Conservation (phyloP, 352 stramenopile genomes). For the Lagenidium giganteum region DNA sequence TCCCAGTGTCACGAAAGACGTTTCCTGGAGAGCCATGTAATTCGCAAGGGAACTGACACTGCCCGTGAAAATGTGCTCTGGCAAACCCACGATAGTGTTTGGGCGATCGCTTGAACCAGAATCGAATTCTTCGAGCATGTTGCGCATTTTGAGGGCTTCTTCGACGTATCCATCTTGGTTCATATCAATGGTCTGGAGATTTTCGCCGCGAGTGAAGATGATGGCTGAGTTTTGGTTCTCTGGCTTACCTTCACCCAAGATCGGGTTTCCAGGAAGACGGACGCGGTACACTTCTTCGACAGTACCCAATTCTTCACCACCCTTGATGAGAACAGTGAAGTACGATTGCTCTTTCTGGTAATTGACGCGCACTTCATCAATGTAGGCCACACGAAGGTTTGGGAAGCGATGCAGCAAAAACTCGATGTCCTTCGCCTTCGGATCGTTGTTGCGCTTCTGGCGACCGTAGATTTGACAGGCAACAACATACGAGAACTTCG, state of each 20-base stretch:
- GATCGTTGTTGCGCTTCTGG: constrained; percentile 96
- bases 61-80: constrained; percentile 98
- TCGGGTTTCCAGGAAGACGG: constrained; percentile 93
- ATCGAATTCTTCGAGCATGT: constrained; percentile 96
- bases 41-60: constrained; percentile 97
- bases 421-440: constrained; percentile 97
- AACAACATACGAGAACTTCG: constrained; percentile 98
- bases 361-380: constrained; percentile 95
- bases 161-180: constrained; percentile 98
- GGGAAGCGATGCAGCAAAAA: constrained; percentile 94
- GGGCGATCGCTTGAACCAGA: constrained; percentile 48
- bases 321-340: constrained; percentile 96
- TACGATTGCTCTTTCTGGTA: constrained; percentile 90
- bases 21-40: constrained; percentile 98
- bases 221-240: constrained; percentile 98
- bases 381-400: constrained; percentile 96
- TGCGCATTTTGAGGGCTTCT: constrained; percentile 97
- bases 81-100: constrained; percentile 93
- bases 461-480: constrained; percentile 96
- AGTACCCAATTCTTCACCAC: constrained; percentile 41
- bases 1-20: constrained; percentile 97
- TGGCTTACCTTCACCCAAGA: constrained; percentile 97
- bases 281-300: constrained; percentile 94
- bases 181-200: constrained; percentile 98
- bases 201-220: constrained; percentile 96